Percentiles rank a stretch among this genome's conserved stretches.
phyloP scores from a whole-genome alignment of 2,329 filamentous ascomycete species.

The Sordariomycetes sp. region DNA sequence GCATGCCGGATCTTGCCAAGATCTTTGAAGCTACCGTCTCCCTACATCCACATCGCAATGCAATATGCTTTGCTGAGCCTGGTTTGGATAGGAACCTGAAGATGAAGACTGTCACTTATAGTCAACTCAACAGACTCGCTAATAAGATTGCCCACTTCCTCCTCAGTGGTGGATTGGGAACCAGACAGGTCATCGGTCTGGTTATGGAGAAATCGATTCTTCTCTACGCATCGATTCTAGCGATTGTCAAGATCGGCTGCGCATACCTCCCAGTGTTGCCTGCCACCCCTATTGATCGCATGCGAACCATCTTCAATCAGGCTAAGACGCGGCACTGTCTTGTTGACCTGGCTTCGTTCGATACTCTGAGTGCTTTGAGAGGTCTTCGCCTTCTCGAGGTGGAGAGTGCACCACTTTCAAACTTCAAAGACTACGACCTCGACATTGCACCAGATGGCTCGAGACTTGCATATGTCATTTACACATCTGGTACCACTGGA shows the following conservation, averaged over 20 bases:
- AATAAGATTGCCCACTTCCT: conserved; percentile 55
- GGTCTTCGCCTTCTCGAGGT: conserved; percentile 21
- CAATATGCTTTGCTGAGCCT: conserved; percentile 53
- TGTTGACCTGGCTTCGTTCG: conserved; percentile 20
- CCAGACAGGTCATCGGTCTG: conserved; percentile 58
- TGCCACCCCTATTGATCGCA: conserved; percentile 54
- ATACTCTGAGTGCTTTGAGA: background rate
- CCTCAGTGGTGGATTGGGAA: conserved; percentile 28
- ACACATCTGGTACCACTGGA: conserved; percentile 77
- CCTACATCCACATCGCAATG: conserved; percentile 40
- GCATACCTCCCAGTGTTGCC: conserved; percentile 75
- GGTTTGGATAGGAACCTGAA: background rate
- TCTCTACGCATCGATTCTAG: conserved; percentile 68
- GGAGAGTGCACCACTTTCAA: conserved; percentile 13
- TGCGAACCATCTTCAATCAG: conserved; percentile 53
- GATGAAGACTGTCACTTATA: conserved; percentile 45
- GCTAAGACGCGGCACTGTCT: conserved; percentile 40
- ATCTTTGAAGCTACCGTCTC: conserved; percentile 45
- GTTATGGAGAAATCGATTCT: conserved; percentile 67
- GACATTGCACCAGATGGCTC: conserved; percentile 28
- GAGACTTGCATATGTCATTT: conserved; percentile 66
- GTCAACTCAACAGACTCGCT: conserved; percentile 50
- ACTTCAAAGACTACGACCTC: conserved; percentile 25
- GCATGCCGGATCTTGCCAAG: conserved; percentile 33
- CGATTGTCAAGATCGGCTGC: conserved; percentile 63